These are phyloP conservation scores for Diospyros kaki DNA, from an alignment of 148 eudicot species.

Conservation along the genomic window DNA sequence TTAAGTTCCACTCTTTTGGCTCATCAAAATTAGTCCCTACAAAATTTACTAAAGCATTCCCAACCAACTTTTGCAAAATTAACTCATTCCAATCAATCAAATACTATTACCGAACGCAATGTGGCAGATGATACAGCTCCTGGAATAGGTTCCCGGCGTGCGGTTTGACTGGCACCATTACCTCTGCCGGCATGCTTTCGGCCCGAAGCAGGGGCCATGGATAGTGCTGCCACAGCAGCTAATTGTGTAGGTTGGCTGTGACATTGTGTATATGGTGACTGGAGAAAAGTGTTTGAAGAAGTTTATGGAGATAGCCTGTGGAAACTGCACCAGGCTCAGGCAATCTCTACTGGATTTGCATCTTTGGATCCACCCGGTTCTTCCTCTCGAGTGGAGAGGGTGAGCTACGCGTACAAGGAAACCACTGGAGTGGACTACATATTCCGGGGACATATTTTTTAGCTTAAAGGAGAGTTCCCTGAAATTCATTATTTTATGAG, in stretches of 20 bases:
- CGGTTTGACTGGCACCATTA: slow-evolving; percentile 75
- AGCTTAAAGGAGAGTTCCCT: no score
- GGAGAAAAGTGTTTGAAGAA: slow-evolving; percentile 84
- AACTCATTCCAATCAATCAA: no score
- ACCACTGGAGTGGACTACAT: slow-evolving; percentile 53
- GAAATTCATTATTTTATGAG: no score
- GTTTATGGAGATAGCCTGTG: slow-evolving; percentile 78
- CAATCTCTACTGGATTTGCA: slow-evolving; percentile 85
- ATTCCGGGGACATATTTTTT: slow-evolving; percentile 28
- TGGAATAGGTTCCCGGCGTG: slow-evolving; percentile 78
- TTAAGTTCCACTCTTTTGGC: no score
- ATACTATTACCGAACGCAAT: slow-evolving; percentile 31
- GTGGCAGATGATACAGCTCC: slow-evolving; percentile 95
- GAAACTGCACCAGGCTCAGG: slow-evolving; percentile 44
- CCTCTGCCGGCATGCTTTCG: slow-evolving; percentile 69
- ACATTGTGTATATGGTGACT: slow-evolving; percentile 93
- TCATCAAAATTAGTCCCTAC: no score
- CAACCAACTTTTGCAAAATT: no score
- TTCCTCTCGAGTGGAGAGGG: slow-evolving; percentile 63
- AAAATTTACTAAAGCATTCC: no score
- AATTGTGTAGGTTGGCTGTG: slow-evolving; percentile 87
- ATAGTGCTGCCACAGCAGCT: slow-evolving; percentile 91
- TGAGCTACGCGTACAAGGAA: slow-evolving; percentile 70
- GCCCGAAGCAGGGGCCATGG: slow-evolving; percentile 84
- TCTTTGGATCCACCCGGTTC: slow-evolving; percentile 74